These are phyloP conservation scores for Gamsiella multidivaricata DNA, from an alignment of 192 early-diverging fungal species.

Conservation along the genomic window DNA sequence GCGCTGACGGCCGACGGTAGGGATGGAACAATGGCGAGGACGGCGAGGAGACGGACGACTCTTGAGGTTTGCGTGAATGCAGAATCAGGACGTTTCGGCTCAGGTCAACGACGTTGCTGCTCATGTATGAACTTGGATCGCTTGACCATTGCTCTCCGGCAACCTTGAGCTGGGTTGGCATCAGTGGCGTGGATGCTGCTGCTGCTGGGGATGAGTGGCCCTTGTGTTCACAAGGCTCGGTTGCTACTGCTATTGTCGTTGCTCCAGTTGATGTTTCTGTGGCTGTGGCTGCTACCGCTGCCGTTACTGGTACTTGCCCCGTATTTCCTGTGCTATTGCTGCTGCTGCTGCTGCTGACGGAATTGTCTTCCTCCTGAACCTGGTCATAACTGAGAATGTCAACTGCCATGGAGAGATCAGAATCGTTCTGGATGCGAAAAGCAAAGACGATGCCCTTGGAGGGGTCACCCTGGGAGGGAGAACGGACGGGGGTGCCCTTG, in stretches of 20 bases:
- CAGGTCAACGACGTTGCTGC: slow-evolving; percentile 46
- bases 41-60: slow-evolving; percentile 6
- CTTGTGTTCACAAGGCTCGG: too few relatives aligned
- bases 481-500: slow-evolving; percentile 43
- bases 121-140: slow-evolving; percentile 39
- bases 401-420: slow-evolving; percentile 53
- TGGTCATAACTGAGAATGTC: slow-evolving; percentile 53
- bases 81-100: slow-evolving; percentile 46
- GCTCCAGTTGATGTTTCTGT: neutral
- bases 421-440: slow-evolving; percentile 45
- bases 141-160: slow-evolving; percentile 43
- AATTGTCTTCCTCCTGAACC: slow-evolving; percentile 9
- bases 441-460: slow-evolving; percentile 54
- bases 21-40: slow-evolving; percentile 9
- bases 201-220: neutral
- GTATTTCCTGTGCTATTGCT: neutral
- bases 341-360: neutral
- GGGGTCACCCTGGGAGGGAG: slow-evolving; percentile 37
- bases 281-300: slow-evolving; percentile 9
- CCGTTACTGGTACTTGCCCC: neutral
- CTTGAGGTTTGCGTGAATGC: slow-evolving; percentile 47
- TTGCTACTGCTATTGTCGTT: neutral
- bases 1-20: slow-evolving; percentile 9
- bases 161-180: slow-evolving; percentile 9
- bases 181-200: slow-evolving; percentile 1